Evolutionary conservation across 805 yeast genomes (phyloP).

Genomic region (Ogataea philodendri): DNA sequence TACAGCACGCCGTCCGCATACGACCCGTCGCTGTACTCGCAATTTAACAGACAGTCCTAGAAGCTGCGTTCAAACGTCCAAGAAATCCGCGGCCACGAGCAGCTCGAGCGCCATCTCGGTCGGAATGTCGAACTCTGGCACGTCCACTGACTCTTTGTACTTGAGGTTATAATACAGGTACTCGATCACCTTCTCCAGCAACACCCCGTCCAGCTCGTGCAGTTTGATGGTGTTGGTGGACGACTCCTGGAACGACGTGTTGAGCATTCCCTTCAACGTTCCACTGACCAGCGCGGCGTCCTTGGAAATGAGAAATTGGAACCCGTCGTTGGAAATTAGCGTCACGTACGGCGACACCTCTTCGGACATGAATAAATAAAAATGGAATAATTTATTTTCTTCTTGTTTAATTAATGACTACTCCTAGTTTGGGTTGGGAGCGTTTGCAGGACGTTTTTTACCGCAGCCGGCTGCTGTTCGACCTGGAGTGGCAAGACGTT

Average conservation of each 20-base stretch:
- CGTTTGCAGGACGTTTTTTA: conserved; percentile 69
- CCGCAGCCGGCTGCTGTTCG: conserved; percentile 56
- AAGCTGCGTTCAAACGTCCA: conserved; percentile 50
- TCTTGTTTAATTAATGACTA: conserved; percentile 7
- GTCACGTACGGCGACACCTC: conserved; percentile 46
- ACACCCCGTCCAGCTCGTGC: conserved; percentile 64
- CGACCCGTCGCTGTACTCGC: conserved; percentile 46
- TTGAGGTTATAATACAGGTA: conserved; percentile 75
- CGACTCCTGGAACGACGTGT: conserved; percentile 57
- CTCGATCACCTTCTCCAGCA: conserved; percentile 79
- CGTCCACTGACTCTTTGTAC: conserved; percentile 59
- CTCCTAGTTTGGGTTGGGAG: conserved; percentile 62
- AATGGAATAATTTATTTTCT: not conserved
- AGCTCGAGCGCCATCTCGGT: conserved; percentile 92
- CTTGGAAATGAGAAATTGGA: conserved; percentile 55
- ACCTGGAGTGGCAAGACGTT: conserved; percentile 46
- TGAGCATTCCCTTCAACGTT: conserved; percentile 57
- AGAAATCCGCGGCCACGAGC: conserved; percentile 87
- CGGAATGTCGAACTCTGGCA: conserved; percentile 88
- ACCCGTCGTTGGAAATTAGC: conserved; percentile 71
- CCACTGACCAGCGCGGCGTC: conserved; percentile 79
- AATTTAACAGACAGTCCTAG: conserved; percentile 29
- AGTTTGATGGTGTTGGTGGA: conserved; percentile 52
- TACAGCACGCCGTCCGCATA: conserved; percentile 52
- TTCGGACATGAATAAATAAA: conserved; percentile 21